Conservation (phyloP, 148 eudicot species). For the Camellia lanceoleosa region DNA sequence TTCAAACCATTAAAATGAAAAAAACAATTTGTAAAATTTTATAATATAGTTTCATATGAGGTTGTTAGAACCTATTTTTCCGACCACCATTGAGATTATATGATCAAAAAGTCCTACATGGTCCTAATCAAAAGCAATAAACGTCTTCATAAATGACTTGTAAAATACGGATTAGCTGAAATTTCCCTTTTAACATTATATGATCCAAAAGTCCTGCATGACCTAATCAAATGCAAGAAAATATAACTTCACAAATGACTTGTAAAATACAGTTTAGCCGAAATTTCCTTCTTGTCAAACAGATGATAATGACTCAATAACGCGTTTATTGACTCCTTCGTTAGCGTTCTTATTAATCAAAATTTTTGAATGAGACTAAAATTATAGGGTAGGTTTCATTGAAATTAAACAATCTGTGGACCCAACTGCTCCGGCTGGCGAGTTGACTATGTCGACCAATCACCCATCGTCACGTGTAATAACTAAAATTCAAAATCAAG, state of each 20-base stretch:
- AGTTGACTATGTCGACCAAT: slow-evolving; percentile 9
- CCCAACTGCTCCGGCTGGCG: slow-evolving; percentile 12
- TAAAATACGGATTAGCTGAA: no score
- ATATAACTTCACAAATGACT: no score
- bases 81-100: no score
- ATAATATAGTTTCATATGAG: no score
- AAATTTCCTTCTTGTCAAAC: not conserved
- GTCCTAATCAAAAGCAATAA: not conserved
- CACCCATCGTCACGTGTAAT: not conserved
- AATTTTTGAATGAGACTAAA: not conserved
- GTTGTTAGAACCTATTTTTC: no score
- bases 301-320: not conserved
- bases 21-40: no score
- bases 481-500: not conserved
- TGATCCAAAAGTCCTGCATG: no score
- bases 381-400: not conserved
- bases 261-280: not conserved
- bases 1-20: not conserved
- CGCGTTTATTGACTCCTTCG: not conserved
- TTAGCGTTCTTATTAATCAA: not conserved
- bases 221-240: no score
- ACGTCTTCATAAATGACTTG: not conserved
- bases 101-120: not conserved
- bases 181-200: no score
- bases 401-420: not conserved